A percentile compares a stretch with the other conserved stretches of the same genome.
Conservation (phyloP, 2,329 filamentous ascomycete genomes). For the Phyllosticta capitalensis region DNA sequence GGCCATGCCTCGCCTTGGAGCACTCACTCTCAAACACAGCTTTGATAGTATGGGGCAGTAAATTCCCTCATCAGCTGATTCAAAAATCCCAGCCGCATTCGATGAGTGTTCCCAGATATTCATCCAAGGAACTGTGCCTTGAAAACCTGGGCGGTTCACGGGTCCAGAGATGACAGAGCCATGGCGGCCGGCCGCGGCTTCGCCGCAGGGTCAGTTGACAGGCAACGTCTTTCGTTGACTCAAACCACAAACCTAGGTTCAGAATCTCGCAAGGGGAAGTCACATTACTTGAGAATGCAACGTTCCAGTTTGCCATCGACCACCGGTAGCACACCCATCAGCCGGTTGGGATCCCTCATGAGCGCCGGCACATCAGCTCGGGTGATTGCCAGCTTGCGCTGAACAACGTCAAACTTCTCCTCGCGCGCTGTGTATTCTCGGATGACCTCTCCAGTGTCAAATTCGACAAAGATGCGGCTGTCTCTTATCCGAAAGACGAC, state of each 20-base stretch:
- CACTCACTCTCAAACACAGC: too few relatives aligned
- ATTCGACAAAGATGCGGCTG: conserved; percentile 87
- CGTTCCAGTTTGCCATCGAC: conserved; percentile 60
- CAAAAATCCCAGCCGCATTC: too few relatives aligned
- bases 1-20: too few relatives aligned
- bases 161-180: too few relatives aligned
- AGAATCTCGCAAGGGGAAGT: not conserved
- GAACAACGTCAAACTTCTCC: conserved; percentile 66
- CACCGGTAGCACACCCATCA: conserved; percentile 49
- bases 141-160: too few relatives aligned
- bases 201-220: too few relatives aligned
- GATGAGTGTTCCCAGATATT: too few relatives aligned
- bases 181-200: too few relatives aligned
- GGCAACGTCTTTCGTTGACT: not conserved
- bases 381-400: conserved; percentile 45
- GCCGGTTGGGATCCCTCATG: conserved; percentile 68
- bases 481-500: conserved; percentile 82
- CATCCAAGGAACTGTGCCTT: too few relatives aligned
- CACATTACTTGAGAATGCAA: conserved; percentile 29
- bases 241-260: not conserved
- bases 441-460: conserved; percentile 66
- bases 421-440: conserved; percentile 88
- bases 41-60: too few relatives aligned
- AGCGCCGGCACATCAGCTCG: conserved; percentile 66
- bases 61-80: too few relatives aligned